Base-by-base conservation (phyloP, 495 filamentous ascomycete genomes). In the Aspergillus ostianus region DNA sequence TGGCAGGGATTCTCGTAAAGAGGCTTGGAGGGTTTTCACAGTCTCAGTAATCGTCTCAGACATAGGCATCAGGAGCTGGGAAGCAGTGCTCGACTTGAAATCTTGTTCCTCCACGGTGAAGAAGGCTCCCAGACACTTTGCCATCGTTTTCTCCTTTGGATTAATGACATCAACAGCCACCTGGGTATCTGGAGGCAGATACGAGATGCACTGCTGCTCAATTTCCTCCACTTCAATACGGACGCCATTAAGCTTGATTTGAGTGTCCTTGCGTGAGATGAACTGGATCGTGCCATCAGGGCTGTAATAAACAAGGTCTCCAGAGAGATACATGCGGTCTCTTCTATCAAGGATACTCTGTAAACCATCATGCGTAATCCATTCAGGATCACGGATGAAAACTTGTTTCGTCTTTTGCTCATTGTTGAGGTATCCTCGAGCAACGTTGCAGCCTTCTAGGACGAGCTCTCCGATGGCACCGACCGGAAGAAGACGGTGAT, bases 201-300 rank as follows among this genome's bases (percentile, higher is more conserved):
- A 58, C 0, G 58, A 58, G 6, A 65, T 50, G 30, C 75, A 79
- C 30, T 85, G 81, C 56, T 84, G 79, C 67, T 90, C 87, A 52
- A 90, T 82, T 58, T 90, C 87, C 19, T 79, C 82, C 10, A 89
- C 69, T 56, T 90, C 87, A 57, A 90, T 82, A 6, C 87, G 77
- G 61, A 87, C 84, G 3, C 87, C 87, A 19, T 83, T 81, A 9
- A 90, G 71, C 67, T 90, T 90, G 27, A 87, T 82, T 60, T 88
- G 85, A 15, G 82, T 81, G 53, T 89, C 87, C 53, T 81, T 83
- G 15, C 87, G 80, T 6, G 84, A 83, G 20, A 89, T 72, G 56
- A 78, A 82, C 0, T 59, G 60, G 13, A 86, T 66, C 2, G 71
- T 78, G 2, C 83, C 82, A 60, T 85, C 80, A 7, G 72, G 68